phyloP scores from a whole-genome alignment of 129 eudicot species.

The Deinandra increscens region DNA sequence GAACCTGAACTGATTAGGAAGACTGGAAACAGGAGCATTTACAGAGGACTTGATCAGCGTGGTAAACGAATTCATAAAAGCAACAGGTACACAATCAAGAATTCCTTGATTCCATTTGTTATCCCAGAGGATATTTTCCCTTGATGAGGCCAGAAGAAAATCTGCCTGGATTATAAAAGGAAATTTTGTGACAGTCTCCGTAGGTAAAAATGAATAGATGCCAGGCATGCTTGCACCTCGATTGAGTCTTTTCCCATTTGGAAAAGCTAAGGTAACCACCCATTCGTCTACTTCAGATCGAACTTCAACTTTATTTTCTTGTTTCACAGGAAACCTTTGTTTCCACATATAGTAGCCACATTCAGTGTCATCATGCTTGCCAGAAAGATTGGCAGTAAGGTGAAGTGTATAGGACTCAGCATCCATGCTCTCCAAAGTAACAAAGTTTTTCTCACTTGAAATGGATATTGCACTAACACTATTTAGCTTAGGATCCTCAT shows the following conservation, averaged over 20 bases:
- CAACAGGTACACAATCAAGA: constrained; percentile 42
- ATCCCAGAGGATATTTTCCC: constrained; percentile 56
- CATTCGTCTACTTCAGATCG: constrained; percentile 60
- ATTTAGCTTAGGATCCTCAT: constrained; percentile 33
- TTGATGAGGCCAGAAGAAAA: constrained; percentile 54
- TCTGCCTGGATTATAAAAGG: constrained; percentile 71
- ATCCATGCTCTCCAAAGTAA: constrained; percentile 39
- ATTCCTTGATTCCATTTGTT: constrained; percentile 57
- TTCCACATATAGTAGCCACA: constrained; percentile 65
- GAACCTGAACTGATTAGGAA: constrained; percentile 41
- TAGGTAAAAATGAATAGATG: constrained; percentile 55
- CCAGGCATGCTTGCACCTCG: constrained; percentile 48
- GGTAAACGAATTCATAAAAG: constrained; percentile 49
- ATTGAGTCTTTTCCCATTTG: constrained; percentile 43
- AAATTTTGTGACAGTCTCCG: constrained; percentile 55
- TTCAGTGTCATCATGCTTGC: constrained; percentile 20
- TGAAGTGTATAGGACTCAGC: constrained; percentile 51
- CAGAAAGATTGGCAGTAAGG: constrained; percentile 43
- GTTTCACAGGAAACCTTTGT: constrained; percentile 53
- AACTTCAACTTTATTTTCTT: constrained; percentile 36
- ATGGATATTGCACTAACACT: constrained; percentile 49
- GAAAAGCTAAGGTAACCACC: constrained; percentile 57
- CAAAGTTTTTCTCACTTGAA: constrained; percentile 51
- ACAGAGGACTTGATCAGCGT: constrained; percentile 34
- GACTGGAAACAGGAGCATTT: constrained; percentile 39